A percentile compares a stretch with the other conserved stretches of the same genome.
Conservation (phyloP, 306 rosid species). For the Ziziphus jujuba region DNA sequence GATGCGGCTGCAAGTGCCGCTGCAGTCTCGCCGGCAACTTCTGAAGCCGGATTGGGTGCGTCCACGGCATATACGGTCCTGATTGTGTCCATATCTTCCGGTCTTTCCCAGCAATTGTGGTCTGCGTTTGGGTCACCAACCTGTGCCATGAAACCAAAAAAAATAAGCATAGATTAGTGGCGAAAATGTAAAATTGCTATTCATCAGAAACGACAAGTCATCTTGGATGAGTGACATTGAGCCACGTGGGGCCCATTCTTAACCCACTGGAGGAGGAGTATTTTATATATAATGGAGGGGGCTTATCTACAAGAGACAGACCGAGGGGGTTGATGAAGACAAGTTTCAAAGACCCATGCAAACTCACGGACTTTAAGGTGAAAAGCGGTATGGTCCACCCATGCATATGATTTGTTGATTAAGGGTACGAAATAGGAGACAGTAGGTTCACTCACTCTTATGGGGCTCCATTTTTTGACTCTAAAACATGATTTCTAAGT, state of each 20-base stretch:
- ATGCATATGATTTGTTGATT: background rate
- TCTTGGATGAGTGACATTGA: too few relatives aligned
- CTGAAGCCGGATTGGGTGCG: constrained; percentile 86
- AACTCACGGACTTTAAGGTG: constrained; percentile 29
- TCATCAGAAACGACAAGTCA: background rate
- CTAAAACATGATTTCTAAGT: background rate
- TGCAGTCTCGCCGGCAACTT: constrained; percentile 83
- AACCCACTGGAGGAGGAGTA: too few relatives aligned
- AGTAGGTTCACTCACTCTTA: too few relatives aligned
- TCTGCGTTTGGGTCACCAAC: constrained; percentile 85
- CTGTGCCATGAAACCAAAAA: constrained; percentile 26
- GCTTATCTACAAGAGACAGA: too few relatives aligned
- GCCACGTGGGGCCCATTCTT: too few relatives aligned
- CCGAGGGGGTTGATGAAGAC: background rate
- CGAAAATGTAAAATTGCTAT: background rate
- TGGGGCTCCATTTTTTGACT: too few relatives aligned
- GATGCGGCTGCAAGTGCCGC: constrained; percentile 87
- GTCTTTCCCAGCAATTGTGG: constrained; percentile 91
- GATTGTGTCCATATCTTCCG: constrained; percentile 90
- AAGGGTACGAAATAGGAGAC: background rate
- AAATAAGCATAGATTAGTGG: background rate
- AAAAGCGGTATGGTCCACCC: constrained; percentile 14
- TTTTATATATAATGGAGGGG: too few relatives aligned
- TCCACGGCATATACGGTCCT: constrained; percentile 81
- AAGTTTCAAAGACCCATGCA: background rate